These are phyloP conservation scores for Candida tunisiensis DNA, from an alignment of 1,139 yeast genomes.

Conservation along the genomic window DNA sequence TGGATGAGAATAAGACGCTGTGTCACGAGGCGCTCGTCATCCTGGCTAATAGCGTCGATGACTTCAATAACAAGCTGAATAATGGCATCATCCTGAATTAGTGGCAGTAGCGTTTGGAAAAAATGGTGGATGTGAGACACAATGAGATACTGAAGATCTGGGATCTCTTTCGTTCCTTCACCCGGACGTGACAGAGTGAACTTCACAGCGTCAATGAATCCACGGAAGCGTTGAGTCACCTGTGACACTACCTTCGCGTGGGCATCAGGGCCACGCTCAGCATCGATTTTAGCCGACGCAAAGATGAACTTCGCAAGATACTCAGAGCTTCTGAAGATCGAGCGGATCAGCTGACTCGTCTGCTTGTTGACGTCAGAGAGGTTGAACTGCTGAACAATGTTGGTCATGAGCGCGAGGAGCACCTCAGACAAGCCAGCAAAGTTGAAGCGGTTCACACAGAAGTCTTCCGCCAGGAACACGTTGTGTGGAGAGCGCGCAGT, in stretches of 20 bases:
- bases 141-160: conserved; percentile 9
- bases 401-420: conserved; percentile 8
- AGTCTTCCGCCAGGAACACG: conserved; percentile 12
- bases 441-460: conserved; percentile 11
- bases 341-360: too few relatives aligned
- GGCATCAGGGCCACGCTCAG: conserved; percentile 10
- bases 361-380: conserved; percentile 8
- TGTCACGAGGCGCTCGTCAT: conserved; percentile 29
- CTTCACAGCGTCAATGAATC: too few relatives aligned
- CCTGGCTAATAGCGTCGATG: conserved; percentile 11
- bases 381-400: conserved; percentile 6
- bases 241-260: too few relatives aligned
- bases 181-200: too few relatives aligned
- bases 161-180: too few relatives aligned
- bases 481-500: conserved; percentile 10
- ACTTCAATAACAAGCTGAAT: conserved; percentile 14
- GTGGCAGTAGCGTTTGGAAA: conserved; percentile 8
- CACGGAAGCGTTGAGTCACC: too few relatives aligned
- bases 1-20: conserved; percentile 43
- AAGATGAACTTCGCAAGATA: conserved; percentile 12
- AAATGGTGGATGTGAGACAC: conserved; percentile 9
- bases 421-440: conserved; percentile 12
- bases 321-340: conserved; percentile 11
- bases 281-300: conserved; percentile 14
- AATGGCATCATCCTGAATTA: conserved; percentile 12